Evolutionary conservation across 345 rosid species (phyloP).

Genomic region (Xanthoceras sorbifolium): DNA sequence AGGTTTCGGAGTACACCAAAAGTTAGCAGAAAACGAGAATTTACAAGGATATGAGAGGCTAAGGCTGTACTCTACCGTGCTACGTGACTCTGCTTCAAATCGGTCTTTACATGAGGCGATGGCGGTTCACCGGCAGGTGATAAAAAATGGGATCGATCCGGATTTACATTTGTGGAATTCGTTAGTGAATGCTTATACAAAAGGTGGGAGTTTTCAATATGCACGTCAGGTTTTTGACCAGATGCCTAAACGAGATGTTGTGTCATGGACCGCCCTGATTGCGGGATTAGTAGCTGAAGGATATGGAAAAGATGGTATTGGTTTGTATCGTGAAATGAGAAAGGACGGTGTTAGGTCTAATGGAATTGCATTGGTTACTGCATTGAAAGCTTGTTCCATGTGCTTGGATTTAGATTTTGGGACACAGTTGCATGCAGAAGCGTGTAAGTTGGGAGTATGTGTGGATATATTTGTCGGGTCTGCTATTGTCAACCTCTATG

Average conservation of each 20-base stretch:
- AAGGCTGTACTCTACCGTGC: slow-evolving; percentile 34
- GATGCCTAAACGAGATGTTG: slow-evolving; percentile 47
- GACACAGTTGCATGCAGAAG: slow-evolving; percentile 45
- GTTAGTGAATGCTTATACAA: slow-evolving; percentile 36
- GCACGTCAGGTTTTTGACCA: slow-evolving; percentile 38
- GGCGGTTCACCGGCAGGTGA: slow-evolving; percentile 34
- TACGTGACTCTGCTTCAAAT: slow-evolving; percentile 41
- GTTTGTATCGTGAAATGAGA: slow-evolving; percentile 35
- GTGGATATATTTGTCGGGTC: slow-evolving; percentile 47
- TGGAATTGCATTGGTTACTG: slow-evolving; percentile 37
- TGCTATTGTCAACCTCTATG: slow-evolving; percentile 49
- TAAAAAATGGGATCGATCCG: slow-evolving; percentile 24
- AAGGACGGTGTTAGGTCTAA: slow-evolving; percentile 43
- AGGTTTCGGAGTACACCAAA: not conserved
- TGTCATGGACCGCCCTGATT: slow-evolving; percentile 49
- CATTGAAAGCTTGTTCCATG: slow-evolving; percentile 48
- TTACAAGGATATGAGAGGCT: slow-evolving; percentile 14
- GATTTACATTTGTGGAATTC: slow-evolving; percentile 50
- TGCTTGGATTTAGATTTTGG: slow-evolving; percentile 38
- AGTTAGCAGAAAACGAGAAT: not conserved
- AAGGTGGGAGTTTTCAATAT: slow-evolving; percentile 29
- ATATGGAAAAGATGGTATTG: slow-evolving; percentile 29
- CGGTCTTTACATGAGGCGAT: slow-evolving; percentile 34
- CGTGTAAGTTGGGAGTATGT: slow-evolving; percentile 34
- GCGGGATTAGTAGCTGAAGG: slow-evolving; percentile 40